These are phyloP conservation scores for Digitaria exilis DNA, from an alignment of 202 grass and related monocot genomes.

Conservation along the genomic window DNA sequence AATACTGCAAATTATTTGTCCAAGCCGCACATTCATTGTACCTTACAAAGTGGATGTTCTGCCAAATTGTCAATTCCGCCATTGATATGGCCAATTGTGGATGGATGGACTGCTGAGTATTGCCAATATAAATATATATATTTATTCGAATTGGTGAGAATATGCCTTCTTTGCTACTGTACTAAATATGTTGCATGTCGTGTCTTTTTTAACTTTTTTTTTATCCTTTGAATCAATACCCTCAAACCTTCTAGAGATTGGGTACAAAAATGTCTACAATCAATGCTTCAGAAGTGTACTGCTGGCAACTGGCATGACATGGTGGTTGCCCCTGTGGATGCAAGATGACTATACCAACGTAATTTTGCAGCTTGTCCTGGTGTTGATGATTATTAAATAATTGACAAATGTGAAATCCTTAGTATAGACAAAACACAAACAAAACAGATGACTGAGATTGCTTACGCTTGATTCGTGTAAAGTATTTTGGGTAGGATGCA, in stretches of 20 bases:
- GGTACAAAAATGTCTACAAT: background rate
- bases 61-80: constrained; percentile 29
- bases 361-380: too few species aligned
- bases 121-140: constrained; percentile 5
- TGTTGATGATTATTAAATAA: too few species aligned
- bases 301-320: too few species aligned
- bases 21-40: constrained; percentile 26
- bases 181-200: background rate
- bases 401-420: too few species aligned
- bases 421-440: too few species aligned
- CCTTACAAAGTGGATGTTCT: constrained; percentile 18
- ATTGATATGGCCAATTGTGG: constrained; percentile 22
- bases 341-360: too few species aligned
- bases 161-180: background rate
- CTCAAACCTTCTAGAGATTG: background rate
- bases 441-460: too few species aligned
- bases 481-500: too few species aligned
- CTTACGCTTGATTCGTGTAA: too few species aligned
- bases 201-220: background rate
- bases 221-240: background rate
- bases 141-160: background rate
- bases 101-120: constrained; percentile 20
- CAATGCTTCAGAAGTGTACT: too few species aligned
- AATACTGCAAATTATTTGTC: constrained; percentile 31
- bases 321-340: too few species aligned